These are phyloP conservation scores for Pseudogymnoascus sp. DNA, from an alignment of 2,329 filamentous ascomycete species.

Conservation along the genomic window DNA sequence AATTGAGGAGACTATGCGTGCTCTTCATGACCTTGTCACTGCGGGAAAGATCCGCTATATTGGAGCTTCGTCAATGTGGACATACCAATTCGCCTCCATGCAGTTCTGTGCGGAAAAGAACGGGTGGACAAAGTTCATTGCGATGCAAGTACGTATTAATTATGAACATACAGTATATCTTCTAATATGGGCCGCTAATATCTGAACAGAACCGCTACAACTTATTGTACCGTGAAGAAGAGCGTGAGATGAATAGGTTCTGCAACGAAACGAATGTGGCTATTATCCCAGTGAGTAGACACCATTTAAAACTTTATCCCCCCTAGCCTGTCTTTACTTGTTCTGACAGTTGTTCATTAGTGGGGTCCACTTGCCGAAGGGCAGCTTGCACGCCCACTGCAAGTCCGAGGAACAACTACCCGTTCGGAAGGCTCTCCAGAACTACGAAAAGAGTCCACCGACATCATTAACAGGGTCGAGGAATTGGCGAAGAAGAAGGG, in stretches of 20 bases:
- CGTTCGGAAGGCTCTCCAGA: conserved; percentile 15
- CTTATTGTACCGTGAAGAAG: conserved; percentile 52
- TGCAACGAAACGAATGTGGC: conserved; percentile 38
- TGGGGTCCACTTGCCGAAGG: conserved; percentile 32
- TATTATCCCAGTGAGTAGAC: conserved; percentile 29
- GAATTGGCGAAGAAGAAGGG: conserved; percentile 49
- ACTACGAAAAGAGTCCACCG: conserved; percentile 18
- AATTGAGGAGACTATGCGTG: conserved; percentile 55
- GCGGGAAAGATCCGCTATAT: conserved; percentile 51
- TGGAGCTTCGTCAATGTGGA: conserved; percentile 43
- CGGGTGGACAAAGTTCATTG: conserved; percentile 50
- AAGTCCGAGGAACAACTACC: conserved; percentile 18
- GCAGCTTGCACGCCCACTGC: conserved; percentile 27
- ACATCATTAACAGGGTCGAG: conserved; percentile 48
- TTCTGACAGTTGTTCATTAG: conserved; percentile 10
- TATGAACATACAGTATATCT: neutral
- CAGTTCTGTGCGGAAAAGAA: conserved; percentile 46
- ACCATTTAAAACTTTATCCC: conserved; percentile 7
- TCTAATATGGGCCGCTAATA: neutral
- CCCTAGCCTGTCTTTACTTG: neutral
- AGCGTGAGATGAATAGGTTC: conserved; percentile 37
- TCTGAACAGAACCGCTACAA: conserved; percentile 45
- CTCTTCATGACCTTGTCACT: conserved; percentile 52
- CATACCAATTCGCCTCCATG: conserved; percentile 42
- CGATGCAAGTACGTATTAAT: conserved; percentile 33